Base-by-base conservation (phyloP, 169 alveolate genomes). In the Babesia bigemina region DNA sequence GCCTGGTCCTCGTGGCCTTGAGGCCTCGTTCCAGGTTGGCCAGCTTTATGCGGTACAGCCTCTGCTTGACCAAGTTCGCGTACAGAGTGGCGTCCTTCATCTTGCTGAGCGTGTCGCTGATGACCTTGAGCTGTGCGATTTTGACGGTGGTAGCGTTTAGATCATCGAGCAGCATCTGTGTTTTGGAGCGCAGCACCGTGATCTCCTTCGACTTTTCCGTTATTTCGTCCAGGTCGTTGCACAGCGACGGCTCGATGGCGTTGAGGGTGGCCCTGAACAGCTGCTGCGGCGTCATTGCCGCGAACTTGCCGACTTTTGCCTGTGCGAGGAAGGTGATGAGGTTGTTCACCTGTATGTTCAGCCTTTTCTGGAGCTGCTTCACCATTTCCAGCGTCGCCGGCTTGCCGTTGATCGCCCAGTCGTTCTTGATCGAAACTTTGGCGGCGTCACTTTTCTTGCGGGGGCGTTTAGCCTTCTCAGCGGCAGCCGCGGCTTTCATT, bases 221-320 rank as follows among this genome's bases (percentile, higher is more conserved):
- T 26, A 87, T 29, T 7, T 59, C 9, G 36, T 84, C 76, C 29
- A 79, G 74, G 26, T 61, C 82, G 21, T 58, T 59, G 29, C 77
- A 52, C 28, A 82, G 47, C 6, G 63, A 63, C 21, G 78, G 83
- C 65, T 87, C 79, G 24, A 87, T 84, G 16, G 91, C 93, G 59
- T 58, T 65, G 26, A 87, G 75, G 2, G 93, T 87, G 21, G 85
- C 72, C 56, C 84, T 75, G 67, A 87, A 87, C 36, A 87, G 73
- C 53, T 87, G 79, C n/a, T 87, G 89, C 14, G 81, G 91, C 47
- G 63, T 71, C 61, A 87, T 59, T 22, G 91, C 62, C 6, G 93
- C 86, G 59, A 87, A 87, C 63, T 67, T 84, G 21, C 93, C 86
- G 9, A 87, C 93, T 63, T 87, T 87, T 29, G 86, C 93, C 65